Evolutionary conservation across 257 asterid species (phyloP).

Genomic region (Gentiana macrophylla): DNA sequence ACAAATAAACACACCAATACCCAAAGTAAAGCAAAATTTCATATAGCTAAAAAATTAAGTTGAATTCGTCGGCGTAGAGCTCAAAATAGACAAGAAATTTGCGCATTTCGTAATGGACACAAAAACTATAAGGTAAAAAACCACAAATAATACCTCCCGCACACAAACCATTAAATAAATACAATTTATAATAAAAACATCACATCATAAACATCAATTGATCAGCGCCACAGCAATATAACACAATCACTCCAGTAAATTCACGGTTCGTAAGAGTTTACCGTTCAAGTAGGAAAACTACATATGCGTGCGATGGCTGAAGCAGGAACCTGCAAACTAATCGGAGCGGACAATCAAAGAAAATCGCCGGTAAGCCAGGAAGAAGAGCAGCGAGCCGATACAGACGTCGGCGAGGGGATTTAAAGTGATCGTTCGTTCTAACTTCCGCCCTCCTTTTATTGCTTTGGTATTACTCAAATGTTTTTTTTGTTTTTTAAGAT

Average conservation of each 20-base stretch:
- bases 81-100: no score
- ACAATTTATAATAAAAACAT: neutral
- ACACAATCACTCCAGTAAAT: neutral
- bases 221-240: no score
- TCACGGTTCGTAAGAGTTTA: neutral
- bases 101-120: no score
- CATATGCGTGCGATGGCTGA: conserved; percentile 3
- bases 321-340: conserved; percentile 1
- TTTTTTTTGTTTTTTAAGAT: no score
- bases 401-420: conserved; percentile 15
- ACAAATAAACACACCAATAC: no score
- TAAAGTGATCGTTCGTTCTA: no score
- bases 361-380: conserved; percentile 9
- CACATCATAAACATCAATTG: neutral
- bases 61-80: no score
- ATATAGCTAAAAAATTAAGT: no score
- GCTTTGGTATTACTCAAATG: no score
- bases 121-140: neutral
- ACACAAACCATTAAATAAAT: neutral
- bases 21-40: no score
- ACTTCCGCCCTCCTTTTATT: no score
- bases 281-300: conserved; percentile 4
- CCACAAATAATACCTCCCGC: neutral
- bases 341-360: conserved; percentile 2
- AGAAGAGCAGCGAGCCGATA: conserved; percentile 37